phyloP scores from a whole-genome alignment of 2,329 filamentous ascomycete species.

The Aspergillus persii region DNA sequence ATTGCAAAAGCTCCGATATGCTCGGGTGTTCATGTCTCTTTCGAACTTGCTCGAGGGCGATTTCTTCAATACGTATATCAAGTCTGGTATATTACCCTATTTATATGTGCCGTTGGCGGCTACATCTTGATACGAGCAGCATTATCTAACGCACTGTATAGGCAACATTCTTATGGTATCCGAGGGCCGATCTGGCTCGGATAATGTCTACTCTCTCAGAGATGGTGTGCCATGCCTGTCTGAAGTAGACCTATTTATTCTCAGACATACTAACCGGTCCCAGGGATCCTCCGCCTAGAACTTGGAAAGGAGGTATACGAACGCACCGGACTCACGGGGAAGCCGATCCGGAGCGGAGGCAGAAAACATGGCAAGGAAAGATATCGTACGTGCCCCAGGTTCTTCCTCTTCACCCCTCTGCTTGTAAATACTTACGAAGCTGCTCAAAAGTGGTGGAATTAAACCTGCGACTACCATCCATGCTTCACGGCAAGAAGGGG shows the following conservation, averaged over 20 bases:
- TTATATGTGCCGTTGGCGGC: neutral
- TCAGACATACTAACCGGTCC: neutral
- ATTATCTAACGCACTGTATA: conserved; percentile 32
- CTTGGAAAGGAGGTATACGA: conserved; percentile 82
- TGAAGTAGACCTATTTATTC: neutral
- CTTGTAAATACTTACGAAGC: conserved; percentile 12
- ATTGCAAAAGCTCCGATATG: conserved; percentile 53
- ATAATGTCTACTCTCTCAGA: conserved; percentile 69
- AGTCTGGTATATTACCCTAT: conserved; percentile 56
- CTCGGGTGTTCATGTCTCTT: conserved; percentile 69
- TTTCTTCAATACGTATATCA: conserved; percentile 84
- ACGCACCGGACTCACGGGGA: conserved; percentile 74
- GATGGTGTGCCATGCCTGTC: conserved; percentile 54
- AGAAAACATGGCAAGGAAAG: conserved; percentile 66
- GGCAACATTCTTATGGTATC: conserved; percentile 83
- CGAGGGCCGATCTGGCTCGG: conserved; percentile 66
- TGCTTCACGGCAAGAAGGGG: conserved; percentile 78
- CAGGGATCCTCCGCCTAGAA: conserved; percentile 71
- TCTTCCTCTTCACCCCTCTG: neutral
- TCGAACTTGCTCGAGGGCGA: conserved; percentile 67
- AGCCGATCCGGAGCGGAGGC: conserved; percentile 57
- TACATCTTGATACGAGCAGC: neutral
- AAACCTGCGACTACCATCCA: conserved; percentile 70
- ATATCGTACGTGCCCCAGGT: conserved; percentile 59
- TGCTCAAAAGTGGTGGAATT: conserved; percentile 64